Base-by-base conservation (phyloP, 805 yeast genomes). In the Ogataea parapolymorpha region DNA sequence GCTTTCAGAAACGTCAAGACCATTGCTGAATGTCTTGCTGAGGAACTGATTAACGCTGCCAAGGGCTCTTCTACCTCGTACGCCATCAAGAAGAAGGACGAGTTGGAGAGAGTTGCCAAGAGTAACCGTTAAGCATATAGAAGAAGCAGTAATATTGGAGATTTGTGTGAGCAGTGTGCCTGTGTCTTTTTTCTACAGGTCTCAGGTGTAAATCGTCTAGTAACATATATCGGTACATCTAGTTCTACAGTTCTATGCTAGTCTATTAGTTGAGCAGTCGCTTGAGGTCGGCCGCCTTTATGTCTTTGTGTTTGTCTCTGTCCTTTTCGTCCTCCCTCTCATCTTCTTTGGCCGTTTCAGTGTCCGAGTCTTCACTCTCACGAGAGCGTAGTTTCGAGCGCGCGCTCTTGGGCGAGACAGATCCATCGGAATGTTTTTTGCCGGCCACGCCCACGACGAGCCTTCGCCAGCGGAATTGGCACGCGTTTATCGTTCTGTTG, bases 1-100 rank as follows among this genome's bases (percentile, higher is more conserved):
- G 80, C 98, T 68, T 93, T 93, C 97, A 93, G 99, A 85, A 93
- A 93, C 90, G 80, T 93, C 80, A 93, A 95, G 88, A 89, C 98
- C 73, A 93, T 93, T 75, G 95, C 99, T 70, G 99, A 93, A 80
- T 93, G 99, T 79, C 86, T 93, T 72, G 98, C 99, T 71, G 99
- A 93, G 82, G 99, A 93, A 83, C 86, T 93, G 75, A 95, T 93
- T 75, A 93, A 93, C 82, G 99, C 99, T 67, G 99, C 95, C 70
- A 93, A 93, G 85, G 98, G 98, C 77, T 93, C 99, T 67, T 90
- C 99, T 61, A 95, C 97, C 74, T 93, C 99, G 69, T 95, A 90
- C 75, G 99, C 99, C 66, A 95, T 93, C 81, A 93, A 93, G 95
- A 93, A 93, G 99, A 93, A 93, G 95, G 99, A 93, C 76, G 99